Percentiles rank a stretch among this genome's conserved stretches.
phyloP scores from a whole-genome alignment of 805 yeast species.

The Ogataea naganishii region DNA sequence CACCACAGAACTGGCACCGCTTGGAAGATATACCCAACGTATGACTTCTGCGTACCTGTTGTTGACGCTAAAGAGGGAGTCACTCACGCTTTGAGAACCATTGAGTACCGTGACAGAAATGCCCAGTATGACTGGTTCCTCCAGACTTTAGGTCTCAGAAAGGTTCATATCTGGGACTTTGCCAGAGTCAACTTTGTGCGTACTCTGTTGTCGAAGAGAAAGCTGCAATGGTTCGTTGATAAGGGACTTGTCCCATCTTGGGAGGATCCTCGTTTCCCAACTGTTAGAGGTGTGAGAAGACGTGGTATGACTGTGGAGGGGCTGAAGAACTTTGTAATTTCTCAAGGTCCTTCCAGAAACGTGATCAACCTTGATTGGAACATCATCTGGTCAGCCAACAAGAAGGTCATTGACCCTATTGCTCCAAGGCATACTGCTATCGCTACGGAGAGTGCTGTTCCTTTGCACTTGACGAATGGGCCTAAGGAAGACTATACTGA shows the following conservation, averaged over 20 bases:
- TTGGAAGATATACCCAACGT: constrained; percentile 98
- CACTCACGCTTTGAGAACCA: constrained; percentile 95
- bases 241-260: constrained; percentile 79
- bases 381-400: constrained; percentile 94
- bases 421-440: constrained; percentile 95
- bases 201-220: constrained; percentile 92
- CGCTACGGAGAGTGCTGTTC: constrained; percentile 54
- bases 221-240: constrained; percentile 98
- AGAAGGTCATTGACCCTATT: constrained; percentile 92
- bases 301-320: constrained; percentile 99
- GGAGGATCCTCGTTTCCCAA: constrained; percentile 99
- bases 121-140: constrained; percentile 98
- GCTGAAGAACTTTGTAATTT: constrained; percentile 80
- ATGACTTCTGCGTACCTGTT: constrained; percentile 97
- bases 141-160: constrained; percentile 70
- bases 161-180: constrained; percentile 96
- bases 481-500: constrained; percentile 58
- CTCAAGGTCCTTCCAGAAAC: constrained; percentile 98
- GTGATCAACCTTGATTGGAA: constrained; percentile 97
- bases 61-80: constrained; percentile 96
- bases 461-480: constrained; percentile 57
- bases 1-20: constrained; percentile 91
- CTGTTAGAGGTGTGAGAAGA: constrained; percentile 98
- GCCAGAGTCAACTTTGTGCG: constrained; percentile 95
- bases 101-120: constrained; percentile 97